Percentiles rank a stretch among this genome's conserved stretches.
Conservation (phyloP, 768 basidiomycete genomes). For the Paxillus ammoniavirescens region DNA sequence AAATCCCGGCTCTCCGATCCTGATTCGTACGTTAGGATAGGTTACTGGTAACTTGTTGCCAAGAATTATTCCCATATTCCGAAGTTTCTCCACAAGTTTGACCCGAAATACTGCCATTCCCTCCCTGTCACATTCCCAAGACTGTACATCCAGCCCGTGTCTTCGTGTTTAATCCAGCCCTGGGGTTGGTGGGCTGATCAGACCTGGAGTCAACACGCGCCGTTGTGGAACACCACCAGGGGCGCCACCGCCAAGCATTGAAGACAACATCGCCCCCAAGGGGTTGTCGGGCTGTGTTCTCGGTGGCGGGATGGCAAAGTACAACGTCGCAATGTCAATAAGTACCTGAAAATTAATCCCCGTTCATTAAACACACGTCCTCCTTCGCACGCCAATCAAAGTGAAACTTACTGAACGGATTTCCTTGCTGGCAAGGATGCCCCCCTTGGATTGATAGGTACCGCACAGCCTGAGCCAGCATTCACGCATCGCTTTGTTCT, state of each 20-base stretch:
- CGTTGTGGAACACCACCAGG: slow-evolving; percentile 29
- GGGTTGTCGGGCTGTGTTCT: slow-evolving; percentile 72
- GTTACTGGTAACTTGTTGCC: not conserved
- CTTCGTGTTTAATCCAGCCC: slow-evolving; percentile 23
- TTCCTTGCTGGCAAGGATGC: slow-evolving; percentile 55
- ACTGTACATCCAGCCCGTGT: not conserved
- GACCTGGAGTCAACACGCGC: slow-evolving; percentile 28
- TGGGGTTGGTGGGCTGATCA: slow-evolving; percentile 21
- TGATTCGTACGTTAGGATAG: not conserved
- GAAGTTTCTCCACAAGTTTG: not conserved
- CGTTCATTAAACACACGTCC: not conserved
- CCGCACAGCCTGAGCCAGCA: slow-evolving; percentile 84
- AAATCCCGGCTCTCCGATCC: slow-evolving; percentile 3
- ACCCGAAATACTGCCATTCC: too few relatives aligned
- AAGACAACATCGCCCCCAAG: slow-evolving; percentile 85
- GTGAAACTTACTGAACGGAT: slow-evolving; percentile 58
- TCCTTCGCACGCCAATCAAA: not conserved
- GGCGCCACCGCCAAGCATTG: slow-evolving; percentile 75
- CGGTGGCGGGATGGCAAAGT: slow-evolving; percentile 87
- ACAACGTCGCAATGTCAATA: slow-evolving; percentile 66
- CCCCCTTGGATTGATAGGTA: slow-evolving; percentile 76
- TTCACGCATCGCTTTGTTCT: slow-evolving; percentile 72
- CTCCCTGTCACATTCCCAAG: not conserved
- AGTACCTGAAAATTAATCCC: slow-evolving; percentile 46
- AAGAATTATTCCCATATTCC: slow-evolving; percentile 3